These are phyloP conservation scores for Kandelia obovata DNA, from an alignment of 345 rosid species.

Conservation along the genomic window DNA sequence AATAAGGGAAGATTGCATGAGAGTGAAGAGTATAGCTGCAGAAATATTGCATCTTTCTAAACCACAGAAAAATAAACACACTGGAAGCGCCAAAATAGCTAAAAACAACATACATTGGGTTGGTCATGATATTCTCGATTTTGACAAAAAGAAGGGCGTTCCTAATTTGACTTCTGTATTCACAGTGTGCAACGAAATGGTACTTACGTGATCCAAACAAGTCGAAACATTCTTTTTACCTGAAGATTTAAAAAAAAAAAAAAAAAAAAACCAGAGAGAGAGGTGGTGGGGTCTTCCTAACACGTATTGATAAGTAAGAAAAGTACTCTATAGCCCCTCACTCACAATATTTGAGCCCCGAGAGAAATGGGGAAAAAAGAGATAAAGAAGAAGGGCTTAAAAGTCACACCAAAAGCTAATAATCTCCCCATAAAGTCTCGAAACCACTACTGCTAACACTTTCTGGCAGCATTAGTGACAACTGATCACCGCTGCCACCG, in stretches of 20 bases:
- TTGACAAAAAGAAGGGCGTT: neutral
- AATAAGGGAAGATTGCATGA: too few species aligned
- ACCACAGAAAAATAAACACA: neutral
- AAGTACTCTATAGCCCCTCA: conserved; percentile 4
- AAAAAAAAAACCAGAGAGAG: neutral
- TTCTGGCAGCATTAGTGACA: conserved; percentile 30
- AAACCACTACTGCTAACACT: conserved; percentile 28
- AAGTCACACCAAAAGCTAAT: conserved; percentile 7
- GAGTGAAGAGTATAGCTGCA: too few species aligned
- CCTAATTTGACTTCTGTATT: neutral
- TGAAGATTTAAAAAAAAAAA: too few species aligned
- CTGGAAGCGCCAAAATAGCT: neutral
- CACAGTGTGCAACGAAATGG: too few species aligned
- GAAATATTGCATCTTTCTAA: neutral
- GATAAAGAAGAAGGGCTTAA: neutral
- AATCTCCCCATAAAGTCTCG: conserved; percentile 47
- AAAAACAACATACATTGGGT: neutral
- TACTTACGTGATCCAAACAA: neutral
- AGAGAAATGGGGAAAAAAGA: neutral
- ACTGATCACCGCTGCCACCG: conserved; percentile 33
- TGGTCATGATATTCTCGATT: too few species aligned
- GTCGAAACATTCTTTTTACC: neutral
- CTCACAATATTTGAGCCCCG: neutral
- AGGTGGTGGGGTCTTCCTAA: neutral
- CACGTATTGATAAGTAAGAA: neutral